phyloP scores from a whole-genome alignment of 441 rosid species.

The Bocquillonia castaneifolia region DNA sequence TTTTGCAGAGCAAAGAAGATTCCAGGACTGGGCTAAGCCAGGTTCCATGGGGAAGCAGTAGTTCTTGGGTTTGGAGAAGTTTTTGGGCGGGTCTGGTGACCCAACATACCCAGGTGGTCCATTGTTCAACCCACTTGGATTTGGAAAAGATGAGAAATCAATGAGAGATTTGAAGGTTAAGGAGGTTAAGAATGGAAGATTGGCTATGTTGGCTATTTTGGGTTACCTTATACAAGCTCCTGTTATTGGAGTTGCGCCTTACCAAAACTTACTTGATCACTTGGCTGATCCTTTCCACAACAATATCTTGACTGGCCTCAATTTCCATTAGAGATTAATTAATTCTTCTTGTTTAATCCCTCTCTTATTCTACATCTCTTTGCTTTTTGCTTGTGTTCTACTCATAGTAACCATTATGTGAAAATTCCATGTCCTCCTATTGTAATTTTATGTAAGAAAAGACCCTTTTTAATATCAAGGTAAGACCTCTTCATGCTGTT shows the following conservation, averaged over 20 bases:
- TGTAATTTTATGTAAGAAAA: slow-evolving; percentile 29
- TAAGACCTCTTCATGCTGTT: slow-evolving; percentile 17
- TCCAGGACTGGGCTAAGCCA: slow-evolving; percentile 86
- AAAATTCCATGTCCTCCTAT: slow-evolving; percentile 35
- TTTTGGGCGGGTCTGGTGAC: slow-evolving; percentile 69
- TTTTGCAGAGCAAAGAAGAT: slow-evolving; percentile 90
- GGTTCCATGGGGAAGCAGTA: slow-evolving; percentile 92
- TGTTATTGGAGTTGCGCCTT: slow-evolving; percentile 92
- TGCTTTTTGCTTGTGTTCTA: slow-evolving; percentile 15
- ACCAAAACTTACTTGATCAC: slow-evolving; percentile 90
- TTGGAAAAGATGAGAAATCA: slow-evolving; percentile 84
- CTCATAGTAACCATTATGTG: slow-evolving; percentile 40
- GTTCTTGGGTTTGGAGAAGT: slow-evolving; percentile 83
- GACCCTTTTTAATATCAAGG: slow-evolving; percentile 30
- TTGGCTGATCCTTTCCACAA: slow-evolving; percentile 90
- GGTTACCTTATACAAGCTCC: slow-evolving; percentile 74
- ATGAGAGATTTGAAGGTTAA: slow-evolving; percentile 84
- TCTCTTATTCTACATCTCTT: slow-evolving; percentile 14
- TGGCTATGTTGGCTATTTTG: slow-evolving; percentile 82
- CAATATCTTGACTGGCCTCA: slow-evolving; percentile 85
- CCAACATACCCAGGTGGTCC: slow-evolving; percentile 96
- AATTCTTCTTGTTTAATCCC: too few species aligned
- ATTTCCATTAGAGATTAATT: slow-evolving; percentile 57
- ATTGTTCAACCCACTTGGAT: slow-evolving; percentile 82
- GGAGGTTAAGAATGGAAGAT: slow-evolving; percentile 88